phyloP scores from a whole-genome alignment of 1,139 yeast genomes.

The Suhomyces kunorum region DNA sequence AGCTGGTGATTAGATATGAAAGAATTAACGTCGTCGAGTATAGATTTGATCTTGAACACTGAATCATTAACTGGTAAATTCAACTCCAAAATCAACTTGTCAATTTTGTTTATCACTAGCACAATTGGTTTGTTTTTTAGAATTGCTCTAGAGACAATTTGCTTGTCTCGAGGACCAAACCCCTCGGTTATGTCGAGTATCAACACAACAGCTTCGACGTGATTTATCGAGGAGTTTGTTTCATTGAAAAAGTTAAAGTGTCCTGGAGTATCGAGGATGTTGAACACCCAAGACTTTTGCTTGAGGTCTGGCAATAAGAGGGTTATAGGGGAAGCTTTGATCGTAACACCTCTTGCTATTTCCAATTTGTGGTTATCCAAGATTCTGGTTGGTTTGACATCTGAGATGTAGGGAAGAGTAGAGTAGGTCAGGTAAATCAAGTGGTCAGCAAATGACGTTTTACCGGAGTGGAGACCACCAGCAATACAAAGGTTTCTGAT shows the following conservation, averaged over 20 bases:
- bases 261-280: constrained; percentile 87
- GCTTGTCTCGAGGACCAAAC: constrained; percentile 53
- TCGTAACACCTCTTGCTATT: constrained; percentile 65
- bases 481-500: constrained; percentile 76
- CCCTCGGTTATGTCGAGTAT: constrained; percentile 91
- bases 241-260: constrained; percentile 85
- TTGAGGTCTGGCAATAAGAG: constrained; percentile 57
- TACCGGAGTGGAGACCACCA: constrained; percentile 88
- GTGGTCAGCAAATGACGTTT: constrained; percentile 76
- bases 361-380: constrained; percentile 75
- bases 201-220: constrained; percentile 66
- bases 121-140: constrained; percentile 51
- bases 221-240: constrained; percentile 53
- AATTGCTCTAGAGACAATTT: constrained; percentile 51
- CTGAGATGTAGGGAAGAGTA: constrained; percentile 14
- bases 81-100: constrained; percentile 76
- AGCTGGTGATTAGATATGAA: constrained; percentile 40
- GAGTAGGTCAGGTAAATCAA: constrained; percentile 67
- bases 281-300: constrained; percentile 59
- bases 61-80: constrained; percentile 74
- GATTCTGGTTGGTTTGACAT: constrained; percentile 52
- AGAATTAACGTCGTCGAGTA: constrained; percentile 64
- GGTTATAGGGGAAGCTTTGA: constrained; percentile 65
- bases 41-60: constrained; percentile 62
- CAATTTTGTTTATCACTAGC: constrained; percentile 79